These are phyloP conservation scores for Talaromyces borbonicus DNA, from an alignment of 495 filamentous ascomycete genomes.

Conservation along the genomic window DNA sequence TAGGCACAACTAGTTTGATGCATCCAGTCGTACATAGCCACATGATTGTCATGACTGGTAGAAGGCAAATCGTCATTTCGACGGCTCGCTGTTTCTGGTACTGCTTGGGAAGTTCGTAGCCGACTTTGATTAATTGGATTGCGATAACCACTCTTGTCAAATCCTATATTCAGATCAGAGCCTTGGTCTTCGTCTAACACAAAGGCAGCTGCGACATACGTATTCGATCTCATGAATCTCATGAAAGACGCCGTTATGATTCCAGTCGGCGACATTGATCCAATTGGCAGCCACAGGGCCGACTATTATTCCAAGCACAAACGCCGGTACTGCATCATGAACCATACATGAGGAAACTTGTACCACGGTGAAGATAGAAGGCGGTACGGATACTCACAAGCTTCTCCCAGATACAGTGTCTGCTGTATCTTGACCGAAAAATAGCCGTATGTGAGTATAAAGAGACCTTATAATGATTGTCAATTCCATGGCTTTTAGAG, in stretches of 20 bases:
- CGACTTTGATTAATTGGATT: conserved; percentile 37
- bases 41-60: conserved; percentile 28
- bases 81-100: conserved; percentile 20
- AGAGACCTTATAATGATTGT: conserved; percentile 18
- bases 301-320: conserved; percentile 36
- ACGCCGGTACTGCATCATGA: conserved; percentile 36
- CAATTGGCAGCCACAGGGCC: conserved; percentile 41
- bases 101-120: conserved; percentile 24
- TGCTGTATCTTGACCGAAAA: conserved; percentile 44
- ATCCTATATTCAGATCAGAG: conserved; percentile 15
- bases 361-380: not conserved
- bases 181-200: not conserved
- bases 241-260: conserved; percentile 21
- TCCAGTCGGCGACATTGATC: conserved; percentile 36
- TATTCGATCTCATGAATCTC: conserved; percentile 35
- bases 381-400: conserved; percentile 27
- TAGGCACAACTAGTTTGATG: conserved; percentile 26
- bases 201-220: conserved; percentile 12
- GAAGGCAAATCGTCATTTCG: conserved; percentile 27
- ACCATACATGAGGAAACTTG: conserved; percentile 2
- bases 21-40: conserved; percentile 29
- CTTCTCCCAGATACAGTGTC: conserved; percentile 48
- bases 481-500: not conserved
- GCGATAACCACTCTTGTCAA: conserved; percentile 44
- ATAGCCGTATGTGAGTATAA: conserved; percentile 31